A percentile compares a stretch with the other conserved stretches of the same genome.
These are phyloP conservation scores for Chlamydomonas sp. DNA, from an alignment of 139 green algal genomes.

Conservation along the genomic window DNA sequence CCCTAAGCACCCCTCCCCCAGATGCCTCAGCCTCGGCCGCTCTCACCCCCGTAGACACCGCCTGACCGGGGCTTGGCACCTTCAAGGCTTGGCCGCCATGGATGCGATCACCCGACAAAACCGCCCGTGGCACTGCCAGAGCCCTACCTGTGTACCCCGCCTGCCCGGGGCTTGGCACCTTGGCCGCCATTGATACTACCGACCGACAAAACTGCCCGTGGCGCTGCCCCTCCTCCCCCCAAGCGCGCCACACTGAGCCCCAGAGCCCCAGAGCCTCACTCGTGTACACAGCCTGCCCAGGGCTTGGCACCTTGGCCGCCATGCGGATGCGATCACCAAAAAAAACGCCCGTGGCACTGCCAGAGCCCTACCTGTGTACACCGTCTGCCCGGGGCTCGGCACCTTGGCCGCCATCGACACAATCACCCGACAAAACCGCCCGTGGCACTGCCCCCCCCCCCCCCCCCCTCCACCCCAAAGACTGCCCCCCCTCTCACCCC, in stretches of 20 bases:
- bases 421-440: constrained; percentile 39
- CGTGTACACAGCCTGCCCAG: constrained; percentile 55
- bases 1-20: background rate
- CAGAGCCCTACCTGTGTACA: constrained; percentile 44
- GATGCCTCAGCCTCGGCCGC: too few relatives aligned
- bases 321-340: constrained; percentile 23
- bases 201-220: background rate
- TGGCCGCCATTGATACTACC: constrained; percentile 64
- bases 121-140: background rate
- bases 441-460: too few relatives aligned
- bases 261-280: constrained; percentile 14
- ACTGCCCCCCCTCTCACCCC: too few relatives aligned
- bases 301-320: constrained; percentile 39
- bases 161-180: constrained; percentile 60
- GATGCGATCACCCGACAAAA: background rate
- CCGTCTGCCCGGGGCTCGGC: constrained; percentile 49
- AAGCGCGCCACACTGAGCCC: background rate
- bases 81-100: constrained; percentile 35
- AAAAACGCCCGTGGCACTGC: background rate
- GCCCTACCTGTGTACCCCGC: constrained; percentile 49
- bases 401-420: constrained; percentile 64
- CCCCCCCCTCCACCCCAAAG: too few relatives aligned
- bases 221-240: background rate
- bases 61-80: constrained; percentile 50
- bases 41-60: constrained; percentile 51